These are phyloP conservation scores for Hebeloma cylindrosporum DNA, from an alignment of 768 basidiomycete species.

Conservation along the genomic window DNA sequence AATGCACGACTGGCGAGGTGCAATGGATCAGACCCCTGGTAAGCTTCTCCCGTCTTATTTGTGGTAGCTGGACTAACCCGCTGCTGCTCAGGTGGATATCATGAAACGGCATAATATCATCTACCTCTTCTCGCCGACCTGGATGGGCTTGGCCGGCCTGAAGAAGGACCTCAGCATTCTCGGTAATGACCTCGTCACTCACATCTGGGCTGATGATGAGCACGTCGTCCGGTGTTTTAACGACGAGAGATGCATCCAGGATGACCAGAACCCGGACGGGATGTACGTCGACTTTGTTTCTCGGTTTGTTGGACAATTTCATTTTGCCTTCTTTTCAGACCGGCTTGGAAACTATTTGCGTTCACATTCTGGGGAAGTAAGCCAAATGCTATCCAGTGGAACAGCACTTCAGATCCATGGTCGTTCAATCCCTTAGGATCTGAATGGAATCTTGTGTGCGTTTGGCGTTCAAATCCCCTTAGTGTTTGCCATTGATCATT, in stretches of 20 bases:
- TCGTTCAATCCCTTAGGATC: conserved; percentile 16
- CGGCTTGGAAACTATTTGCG: conserved; percentile 16
- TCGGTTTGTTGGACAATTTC: not conserved
- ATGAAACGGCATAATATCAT: conserved; percentile 12
- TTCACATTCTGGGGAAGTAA: conserved; percentile 17
- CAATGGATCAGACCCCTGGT: conserved; percentile 15
- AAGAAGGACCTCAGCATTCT: conserved; percentile 11
- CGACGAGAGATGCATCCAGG: conserved; percentile 8
- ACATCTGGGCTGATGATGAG: conserved; percentile 17
- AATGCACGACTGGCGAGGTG: conserved; percentile 14
- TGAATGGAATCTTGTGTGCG: conserved; percentile 17
- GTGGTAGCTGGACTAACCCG: not conserved
- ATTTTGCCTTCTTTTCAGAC: conserved; percentile 2
- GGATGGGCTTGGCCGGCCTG: conserved; percentile 1
- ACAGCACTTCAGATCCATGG: conserved; percentile 5
- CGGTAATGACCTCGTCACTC: conserved; percentile 15
- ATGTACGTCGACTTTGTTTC: conserved; percentile 4
- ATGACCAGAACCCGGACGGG: conserved; percentile 10
- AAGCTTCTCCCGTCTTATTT: not conserved
- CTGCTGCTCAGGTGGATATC: conserved; percentile 9
- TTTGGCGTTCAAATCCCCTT: not conserved
- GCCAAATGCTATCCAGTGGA: conserved; percentile 6
- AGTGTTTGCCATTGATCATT: not conserved
- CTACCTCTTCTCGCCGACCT: conserved; percentile 11
- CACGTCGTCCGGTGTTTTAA: conserved; percentile 13